Percentiles rank a stretch among this genome's conserved stretches.
Conservation (phyloP, 371 early-diverging fungal genomes). For the Paramicrosporidium saccamoebae region DNA sequence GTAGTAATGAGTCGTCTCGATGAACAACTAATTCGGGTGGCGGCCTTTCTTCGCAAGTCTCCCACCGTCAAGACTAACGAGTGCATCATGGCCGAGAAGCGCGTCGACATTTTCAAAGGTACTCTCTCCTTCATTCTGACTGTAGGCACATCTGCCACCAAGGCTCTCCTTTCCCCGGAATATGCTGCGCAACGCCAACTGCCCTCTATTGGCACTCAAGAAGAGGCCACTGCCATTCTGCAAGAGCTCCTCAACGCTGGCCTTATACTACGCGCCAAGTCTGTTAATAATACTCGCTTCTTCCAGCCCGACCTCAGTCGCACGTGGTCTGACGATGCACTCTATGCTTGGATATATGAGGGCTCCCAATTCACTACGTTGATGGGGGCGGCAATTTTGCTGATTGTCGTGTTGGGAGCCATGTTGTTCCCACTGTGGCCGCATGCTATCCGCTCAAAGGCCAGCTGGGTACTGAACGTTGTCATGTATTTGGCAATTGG, state of each 20-base stretch:
- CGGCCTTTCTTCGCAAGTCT: too few relatives aligned
- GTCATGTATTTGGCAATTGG: constrained; percentile 78
- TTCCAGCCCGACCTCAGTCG: constrained; percentile 23
- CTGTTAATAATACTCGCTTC: constrained; percentile 4
- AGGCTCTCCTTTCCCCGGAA: too few relatives aligned
- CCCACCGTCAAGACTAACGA: too few relatives aligned
- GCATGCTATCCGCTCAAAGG: constrained; percentile 21
- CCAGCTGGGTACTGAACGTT: too few relatives aligned
- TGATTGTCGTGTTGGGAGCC: constrained; percentile 41
- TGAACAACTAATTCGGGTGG: too few relatives aligned
- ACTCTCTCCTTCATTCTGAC: too few relatives aligned
- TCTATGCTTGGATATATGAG: constrained; percentile 87
- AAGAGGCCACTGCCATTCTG: constrained; percentile 24
- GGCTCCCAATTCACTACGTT: constrained; percentile 36
- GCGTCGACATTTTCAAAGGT: too few relatives aligned
- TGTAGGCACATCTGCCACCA: too few relatives aligned
- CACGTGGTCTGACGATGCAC: constrained; percentile 35
- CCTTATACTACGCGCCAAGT: constrained; percentile 8
- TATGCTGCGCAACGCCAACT: too few relatives aligned
- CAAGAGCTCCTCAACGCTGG: constrained; percentile 17
- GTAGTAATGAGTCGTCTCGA: too few relatives aligned
- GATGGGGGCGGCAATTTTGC: constrained; percentile 32
- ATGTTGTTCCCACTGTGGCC: constrained; percentile 99
- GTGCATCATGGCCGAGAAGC: too few relatives aligned
- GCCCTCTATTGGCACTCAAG: constrained; percentile 14